A percentile compares a stretch with the other conserved stretches of the same genome.
These are phyloP conservation scores for Phytophthora melonis DNA, from an alignment of 352 stramenopile genomes.

Conservation along the genomic window DNA sequence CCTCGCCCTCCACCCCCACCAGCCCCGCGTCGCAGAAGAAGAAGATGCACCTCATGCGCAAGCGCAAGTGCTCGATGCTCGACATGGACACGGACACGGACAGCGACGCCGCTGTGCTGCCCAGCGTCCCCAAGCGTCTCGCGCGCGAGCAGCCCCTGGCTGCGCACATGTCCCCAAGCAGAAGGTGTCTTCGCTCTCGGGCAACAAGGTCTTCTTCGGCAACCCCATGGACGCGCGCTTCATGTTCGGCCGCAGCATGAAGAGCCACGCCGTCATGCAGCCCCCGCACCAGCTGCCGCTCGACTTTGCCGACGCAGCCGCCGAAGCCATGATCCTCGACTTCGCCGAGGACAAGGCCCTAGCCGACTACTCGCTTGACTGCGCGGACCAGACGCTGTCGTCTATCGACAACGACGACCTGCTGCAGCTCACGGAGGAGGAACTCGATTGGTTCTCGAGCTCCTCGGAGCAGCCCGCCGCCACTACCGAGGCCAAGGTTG, in stretches of 20 bases:
- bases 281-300: conserved; percentile 52
- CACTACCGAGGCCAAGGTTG: conserved; percentile 12
- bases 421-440: conserved; percentile 82
- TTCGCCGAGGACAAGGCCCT: conserved; percentile 81
- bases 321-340: conserved; percentile 76
- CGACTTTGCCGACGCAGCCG: conserved; percentile 60
- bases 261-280: conserved; percentile 36
- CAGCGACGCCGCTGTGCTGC: conserved; percentile 38
- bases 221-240: conserved; percentile 48
- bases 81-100: conserved; percentile 41
- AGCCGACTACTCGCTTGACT: conserved; percentile 67
- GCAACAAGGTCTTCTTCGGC: conserved; percentile 59
- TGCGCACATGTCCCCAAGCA: conserved; percentile 85
- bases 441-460: conserved; percentile 86
- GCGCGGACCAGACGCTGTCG: conserved; percentile 65
- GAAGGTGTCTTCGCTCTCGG: conserved; percentile 55
- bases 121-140: conserved; percentile 74
- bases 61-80: conserved; percentile 68
- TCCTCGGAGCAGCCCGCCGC: conserved; percentile 31
- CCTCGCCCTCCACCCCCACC: conserved; percentile 10
- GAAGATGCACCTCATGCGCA: conserved; percentile 71
- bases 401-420: conserved; percentile 86
- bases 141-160: conserved; percentile 70
- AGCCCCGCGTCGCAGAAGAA: conserved; percentile 51
- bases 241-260: conserved; percentile 44